Evolutionary conservation across 352 stramenopile genomes (phyloP).

Genomic region (Lagenidium sp.): DNA sequence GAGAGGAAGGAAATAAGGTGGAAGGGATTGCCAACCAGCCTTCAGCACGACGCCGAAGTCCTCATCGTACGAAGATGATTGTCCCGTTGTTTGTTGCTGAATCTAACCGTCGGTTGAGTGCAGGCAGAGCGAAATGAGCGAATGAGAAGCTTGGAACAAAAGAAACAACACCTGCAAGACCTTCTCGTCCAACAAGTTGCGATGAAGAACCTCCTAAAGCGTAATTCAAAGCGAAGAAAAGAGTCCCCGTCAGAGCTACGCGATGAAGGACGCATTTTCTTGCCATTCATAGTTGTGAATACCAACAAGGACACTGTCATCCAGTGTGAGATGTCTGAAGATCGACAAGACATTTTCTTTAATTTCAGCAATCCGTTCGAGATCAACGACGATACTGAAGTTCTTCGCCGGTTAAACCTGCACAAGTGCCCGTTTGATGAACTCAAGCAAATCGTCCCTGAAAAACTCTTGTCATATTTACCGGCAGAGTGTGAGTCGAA

Average conservation of each 20-base stretch:
- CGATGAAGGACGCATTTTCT: constrained; percentile 83
- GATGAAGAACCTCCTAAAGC: constrained; percentile 90
- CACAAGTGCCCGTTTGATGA: constrained; percentile 67
- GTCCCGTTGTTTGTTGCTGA: not conserved
- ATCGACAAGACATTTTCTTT: constrained; percentile 95
- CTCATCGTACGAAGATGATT: constrained; percentile 42
- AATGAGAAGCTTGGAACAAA: constrained; percentile 76
- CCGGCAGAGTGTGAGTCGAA: constrained; percentile 74
- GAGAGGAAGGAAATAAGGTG: constrained; percentile 91
- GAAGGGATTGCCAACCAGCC: constrained; percentile 72
- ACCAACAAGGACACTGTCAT: constrained; percentile 92
- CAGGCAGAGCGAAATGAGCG: constrained; percentile 69
- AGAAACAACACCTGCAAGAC: constrained; percentile 89
- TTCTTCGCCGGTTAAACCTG: constrained; percentile 91
- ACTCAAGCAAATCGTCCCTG: constrained; percentile 60
- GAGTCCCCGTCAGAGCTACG: constrained; percentile 26
- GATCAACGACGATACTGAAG: constrained; percentile 97
- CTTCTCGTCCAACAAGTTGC: constrained; percentile 92
- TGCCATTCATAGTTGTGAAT: constrained; percentile 97
- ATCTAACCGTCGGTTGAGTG: not conserved
- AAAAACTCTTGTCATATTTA: constrained; percentile 68
- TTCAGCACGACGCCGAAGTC: constrained; percentile 84
- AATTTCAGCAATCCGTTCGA: constrained; percentile 96
- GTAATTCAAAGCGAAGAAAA: constrained; percentile 71
- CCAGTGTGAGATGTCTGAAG: constrained; percentile 95